Conservation (phyloP, 1,284 basidiomycete species). For the Tilletia setariae region DNA sequence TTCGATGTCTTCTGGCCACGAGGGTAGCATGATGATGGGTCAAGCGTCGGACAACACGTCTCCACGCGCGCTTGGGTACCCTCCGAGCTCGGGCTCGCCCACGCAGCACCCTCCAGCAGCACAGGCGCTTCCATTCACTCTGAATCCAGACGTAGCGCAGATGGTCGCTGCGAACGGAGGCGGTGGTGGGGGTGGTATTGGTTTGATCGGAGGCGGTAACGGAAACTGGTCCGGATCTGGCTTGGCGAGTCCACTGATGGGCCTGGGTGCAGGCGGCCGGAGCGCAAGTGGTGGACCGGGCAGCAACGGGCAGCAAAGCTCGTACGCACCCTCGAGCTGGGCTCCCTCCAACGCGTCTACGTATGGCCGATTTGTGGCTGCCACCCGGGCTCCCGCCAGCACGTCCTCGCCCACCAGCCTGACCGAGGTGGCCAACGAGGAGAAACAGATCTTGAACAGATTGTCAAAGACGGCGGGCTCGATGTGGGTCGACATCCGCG, state of each 20-base stretch:
- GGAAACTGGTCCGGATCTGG: neutral
- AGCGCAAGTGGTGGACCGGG: neutral
- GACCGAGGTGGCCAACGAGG: slow-evolving; percentile 28
- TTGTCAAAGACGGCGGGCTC: slow-evolving; percentile 42
- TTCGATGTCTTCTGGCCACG: too few species aligned
- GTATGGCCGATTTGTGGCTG: slow-evolving; percentile 3
- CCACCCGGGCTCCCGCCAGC: slow-evolving; percentile 20
- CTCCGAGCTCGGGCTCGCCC: too few species aligned
- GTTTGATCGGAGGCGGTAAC: too few species aligned
- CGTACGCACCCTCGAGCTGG: neutral
- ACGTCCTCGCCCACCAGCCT: slow-evolving; percentile 29
- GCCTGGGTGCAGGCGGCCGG: neutral
- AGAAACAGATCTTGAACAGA: slow-evolving; percentile 19
- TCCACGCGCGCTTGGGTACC: too few species aligned
- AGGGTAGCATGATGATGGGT: too few species aligned
- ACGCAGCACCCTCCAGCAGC: too few species aligned
- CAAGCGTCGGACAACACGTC: too few species aligned
- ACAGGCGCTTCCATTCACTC: too few species aligned
- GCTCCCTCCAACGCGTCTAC: slow-evolving; percentile 1
- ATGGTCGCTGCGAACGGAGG: too few species aligned
- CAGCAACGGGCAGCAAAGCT: neutral
- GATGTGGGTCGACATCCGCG: slow-evolving; percentile 23
- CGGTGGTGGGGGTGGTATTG: too few species aligned
- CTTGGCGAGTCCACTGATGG: neutral
- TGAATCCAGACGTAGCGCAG: too few species aligned